phyloP scores from a whole-genome alignment of 805 yeast genomes.

The Zygosaccharomyces rouxii region DNA sequence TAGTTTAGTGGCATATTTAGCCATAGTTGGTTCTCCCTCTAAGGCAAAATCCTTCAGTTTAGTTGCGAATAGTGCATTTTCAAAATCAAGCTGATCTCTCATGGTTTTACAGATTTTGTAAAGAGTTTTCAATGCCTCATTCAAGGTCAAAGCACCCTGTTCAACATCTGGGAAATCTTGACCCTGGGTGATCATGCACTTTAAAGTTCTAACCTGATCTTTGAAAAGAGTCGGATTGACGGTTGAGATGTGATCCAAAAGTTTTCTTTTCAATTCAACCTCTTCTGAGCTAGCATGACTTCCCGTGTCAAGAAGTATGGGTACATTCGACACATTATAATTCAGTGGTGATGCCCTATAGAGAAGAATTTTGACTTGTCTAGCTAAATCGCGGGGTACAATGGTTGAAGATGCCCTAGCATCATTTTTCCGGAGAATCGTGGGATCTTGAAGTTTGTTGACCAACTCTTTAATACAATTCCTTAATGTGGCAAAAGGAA shows the following conservation, averaged over 20 bases:
- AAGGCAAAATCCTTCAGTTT: conserved; percentile 45
- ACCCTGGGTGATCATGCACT: conserved; percentile 36
- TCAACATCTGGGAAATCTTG: conserved; percentile 16
- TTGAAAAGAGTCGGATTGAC: conserved; percentile 62
- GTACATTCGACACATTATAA: conserved; percentile 62
- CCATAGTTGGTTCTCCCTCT: conserved; percentile 54
- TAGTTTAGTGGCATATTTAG: conserved; percentile 60
- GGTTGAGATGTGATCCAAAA: conserved; percentile 55
- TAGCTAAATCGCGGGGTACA: conserved; percentile 46
- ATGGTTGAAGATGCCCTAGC: conserved; percentile 34
- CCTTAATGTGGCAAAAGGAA: conserved; percentile 55
- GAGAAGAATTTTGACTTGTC: conserved; percentile 52
- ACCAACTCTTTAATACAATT: conserved; percentile 63
- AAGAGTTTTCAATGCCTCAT: conserved; percentile 52
- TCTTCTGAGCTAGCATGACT: conserved; percentile 32
- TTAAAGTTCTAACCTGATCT: conserved; percentile 51
- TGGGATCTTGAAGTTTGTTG: conserved; percentile 49
- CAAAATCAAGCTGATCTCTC: conserved; percentile 45
- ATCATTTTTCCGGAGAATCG: conserved; percentile 39
- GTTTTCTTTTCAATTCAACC: conserved; percentile 39
- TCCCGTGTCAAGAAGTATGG: conserved; percentile 42
- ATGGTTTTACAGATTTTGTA: conserved; percentile 53
- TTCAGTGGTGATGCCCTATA: conserved; percentile 58
- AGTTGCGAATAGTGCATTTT: conserved; percentile 40
- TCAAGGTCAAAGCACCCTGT: conserved; percentile 19